Evolutionary conservation across 495 filamentous ascomycete species (phyloP), one percentile per base, ranked within the genome.

Genomic region (Penicillium cosmopolitanum): DNA sequence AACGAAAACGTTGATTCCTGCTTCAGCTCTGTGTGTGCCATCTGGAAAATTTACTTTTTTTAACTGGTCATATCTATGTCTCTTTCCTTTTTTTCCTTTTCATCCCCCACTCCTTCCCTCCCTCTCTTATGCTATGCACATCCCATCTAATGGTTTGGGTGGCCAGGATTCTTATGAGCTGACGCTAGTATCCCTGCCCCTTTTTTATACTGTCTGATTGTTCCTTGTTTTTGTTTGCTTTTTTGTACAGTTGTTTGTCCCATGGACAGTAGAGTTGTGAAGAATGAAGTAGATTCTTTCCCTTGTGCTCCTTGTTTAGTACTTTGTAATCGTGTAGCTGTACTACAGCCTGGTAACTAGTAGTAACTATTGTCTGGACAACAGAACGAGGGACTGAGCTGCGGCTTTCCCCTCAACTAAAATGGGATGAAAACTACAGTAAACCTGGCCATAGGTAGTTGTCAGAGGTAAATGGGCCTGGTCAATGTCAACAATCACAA

Each of bases 231-330:
- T 55, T 52, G 47, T 36, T 61, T 65, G 25, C 51, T 57, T 63
- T 58, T 70, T 56, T 78, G 73, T 77, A 78, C 73, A 78, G 66
- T 70, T 71, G 69, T 73, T 40, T 31, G 28, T 31, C 28, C 28
- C 28, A 31, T 31, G 28, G 28, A 31, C 28, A 31, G 25, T 48
- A 19, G 63, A 64, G 58, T 66, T 66, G 51, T 53, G 47, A 50
- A 57, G 57, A 56, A 69, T 66, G 66, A 65, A 56, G 46, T 57
- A 57, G 25, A 60, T 63, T 59, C 52, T n/a, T 23, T 44, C 25
- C 28, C 21, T 51, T 10, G 57, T 52, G 36, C 5, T 51, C 52
- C 16, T 19, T 46, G 16, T 21, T 23, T 4, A 23, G 19, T n/a
- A 1, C 6, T 28, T 1, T 31, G 5, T 31, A 31, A 0, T 9